phyloP scores from a whole-genome alignment of 208 protist genomes.

The Leptomonas pyrrhocoris region DNA sequence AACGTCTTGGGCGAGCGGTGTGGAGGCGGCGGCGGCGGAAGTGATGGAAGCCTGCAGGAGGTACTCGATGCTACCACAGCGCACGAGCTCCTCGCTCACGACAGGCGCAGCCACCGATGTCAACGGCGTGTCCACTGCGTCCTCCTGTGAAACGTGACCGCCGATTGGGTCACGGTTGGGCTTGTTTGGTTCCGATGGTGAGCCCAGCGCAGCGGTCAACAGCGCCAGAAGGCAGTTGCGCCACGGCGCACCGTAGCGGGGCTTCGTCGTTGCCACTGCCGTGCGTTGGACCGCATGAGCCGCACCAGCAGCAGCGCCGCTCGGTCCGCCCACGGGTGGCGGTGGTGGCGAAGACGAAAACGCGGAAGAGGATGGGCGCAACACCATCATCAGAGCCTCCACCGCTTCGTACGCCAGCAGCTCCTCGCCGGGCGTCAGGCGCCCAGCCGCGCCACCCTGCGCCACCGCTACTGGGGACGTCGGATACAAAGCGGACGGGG shows the following conservation, averaged over 20 bases:
- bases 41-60: slow-evolving; percentile 15
- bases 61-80: slow-evolving; percentile 19
- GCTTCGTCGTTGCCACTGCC: background rate
- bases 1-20: background rate
- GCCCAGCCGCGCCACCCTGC: background rate
- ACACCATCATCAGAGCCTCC: slow-evolving; percentile 18
- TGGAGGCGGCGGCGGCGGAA: slow-evolving; percentile 6
- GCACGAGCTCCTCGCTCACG: slow-evolving; percentile 28
- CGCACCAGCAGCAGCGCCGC: background rate
- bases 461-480: no score
- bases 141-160: background rate
- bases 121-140: background rate
- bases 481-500: background rate
- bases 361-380: slow-evolving; percentile 7
- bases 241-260: slow-evolving; percentile 13
- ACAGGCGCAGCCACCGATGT: slow-evolving; percentile 5
- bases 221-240: slow-evolving; percentile 28
- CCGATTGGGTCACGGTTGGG: background rate
- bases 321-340: background rate
- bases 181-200: background rate
- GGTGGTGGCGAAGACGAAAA: background rate
- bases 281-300: background rate
- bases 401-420: slow-evolving; percentile 23
- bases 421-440: slow-evolving; percentile 9
- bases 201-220: background rate